Conservation (phyloP, 2,329 filamentous ascomycete genomes). For the Alternaria ethzedia region DNA sequence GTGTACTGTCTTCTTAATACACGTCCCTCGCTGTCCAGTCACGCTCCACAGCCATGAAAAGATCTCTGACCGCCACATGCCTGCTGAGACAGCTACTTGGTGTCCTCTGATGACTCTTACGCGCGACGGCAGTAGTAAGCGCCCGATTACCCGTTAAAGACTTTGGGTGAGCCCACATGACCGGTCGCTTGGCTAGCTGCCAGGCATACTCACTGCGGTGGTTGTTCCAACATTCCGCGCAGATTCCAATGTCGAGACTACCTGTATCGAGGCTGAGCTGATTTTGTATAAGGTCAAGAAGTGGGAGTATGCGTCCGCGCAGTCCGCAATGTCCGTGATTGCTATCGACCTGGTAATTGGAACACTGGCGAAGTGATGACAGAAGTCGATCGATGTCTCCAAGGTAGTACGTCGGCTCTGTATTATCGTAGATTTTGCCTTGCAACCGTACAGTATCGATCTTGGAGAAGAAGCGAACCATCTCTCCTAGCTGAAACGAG, state of each 20-base stretch:
- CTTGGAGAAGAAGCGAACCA: slow-evolving; percentile 71
- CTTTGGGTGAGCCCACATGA: slow-evolving; percentile 49
- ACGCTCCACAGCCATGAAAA: slow-evolving; percentile 49
- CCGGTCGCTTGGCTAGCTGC: slow-evolving; percentile 53
- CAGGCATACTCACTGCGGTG: slow-evolving; percentile 52
- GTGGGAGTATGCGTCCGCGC: slow-evolving; percentile 67
- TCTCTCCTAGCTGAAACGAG: slow-evolving; percentile 79
- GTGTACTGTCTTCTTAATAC: not conserved
- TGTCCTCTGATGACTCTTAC: slow-evolving; percentile 30
- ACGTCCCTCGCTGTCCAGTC: slow-evolving; percentile 39
- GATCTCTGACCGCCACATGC: slow-evolving; percentile 43
- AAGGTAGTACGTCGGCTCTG: slow-evolving; percentile 57
- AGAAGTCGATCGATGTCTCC: slow-evolving; percentile 69
- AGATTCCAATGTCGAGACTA: slow-evolving; percentile 52
- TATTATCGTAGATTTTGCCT: slow-evolving; percentile 50
- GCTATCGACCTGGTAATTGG: slow-evolving; percentile 75
- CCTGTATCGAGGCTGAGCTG: slow-evolving; percentile 44
- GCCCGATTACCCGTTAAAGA: slow-evolving; percentile 26
- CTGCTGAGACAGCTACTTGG: slow-evolving; percentile 40
- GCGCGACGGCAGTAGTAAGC: slow-evolving; percentile 14
- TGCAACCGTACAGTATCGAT: slow-evolving; percentile 66
- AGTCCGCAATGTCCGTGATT: slow-evolving; percentile 77
- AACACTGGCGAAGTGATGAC: slow-evolving; percentile 67
- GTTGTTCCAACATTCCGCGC: slow-evolving; percentile 53
- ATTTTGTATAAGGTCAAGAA: slow-evolving; percentile 67